A percentile compares a stretch with the other conserved stretches of the same genome.
Evolutionary conservation across 2,329 filamentous ascomycete genomes (phyloP).

Genomic region (Penicillium sp.): DNA sequence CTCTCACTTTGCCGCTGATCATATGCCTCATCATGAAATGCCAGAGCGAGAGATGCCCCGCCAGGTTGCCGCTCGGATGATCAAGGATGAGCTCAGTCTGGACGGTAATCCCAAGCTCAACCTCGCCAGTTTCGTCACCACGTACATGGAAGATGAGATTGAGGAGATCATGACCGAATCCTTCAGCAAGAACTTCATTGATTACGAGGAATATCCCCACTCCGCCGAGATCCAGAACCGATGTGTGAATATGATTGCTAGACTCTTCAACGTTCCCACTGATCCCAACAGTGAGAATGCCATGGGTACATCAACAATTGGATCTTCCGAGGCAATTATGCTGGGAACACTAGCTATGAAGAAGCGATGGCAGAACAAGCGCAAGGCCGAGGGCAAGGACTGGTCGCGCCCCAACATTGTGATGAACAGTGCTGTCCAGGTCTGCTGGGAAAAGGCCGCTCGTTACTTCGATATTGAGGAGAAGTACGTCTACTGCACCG

Average conservation of each 20-base stretch:
- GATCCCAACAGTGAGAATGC: slow-evolving; percentile 57
- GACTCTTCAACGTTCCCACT: slow-evolving; percentile 77
- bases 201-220: slow-evolving; percentile 81
- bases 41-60: slow-evolving; percentile 86
- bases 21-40: slow-evolving; percentile 81
- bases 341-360: slow-evolving; percentile 76
- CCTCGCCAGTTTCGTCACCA: slow-evolving; percentile 89
- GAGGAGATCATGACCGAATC: slow-evolving; percentile 93
- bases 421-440: slow-evolving; percentile 95
- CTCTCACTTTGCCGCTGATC: slow-evolving; percentile 74
- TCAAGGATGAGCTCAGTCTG: slow-evolving; percentile 88
- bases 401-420: slow-evolving; percentile 81
- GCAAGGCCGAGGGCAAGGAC: slow-evolving; percentile 78
- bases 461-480: slow-evolving; percentile 93
- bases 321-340: slow-evolving; percentile 71
- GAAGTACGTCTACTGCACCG: slow-evolving; percentile 67
- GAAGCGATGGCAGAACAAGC: slow-evolving; percentile 85
- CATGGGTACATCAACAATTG: slow-evolving; percentile 84
- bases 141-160: slow-evolving; percentile 94
- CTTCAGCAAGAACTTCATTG: slow-evolving; percentile 93
- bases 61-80: slow-evolving; percentile 93
- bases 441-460: slow-evolving; percentile 93
- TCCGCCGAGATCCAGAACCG: slow-evolving; percentile 86
- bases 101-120: slow-evolving; percentile 85
- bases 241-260: slow-evolving; percentile 85